Conservation (phyloP, 1,139 yeast genomes). For the Kurtzmaniella quercitrusa region DNA sequence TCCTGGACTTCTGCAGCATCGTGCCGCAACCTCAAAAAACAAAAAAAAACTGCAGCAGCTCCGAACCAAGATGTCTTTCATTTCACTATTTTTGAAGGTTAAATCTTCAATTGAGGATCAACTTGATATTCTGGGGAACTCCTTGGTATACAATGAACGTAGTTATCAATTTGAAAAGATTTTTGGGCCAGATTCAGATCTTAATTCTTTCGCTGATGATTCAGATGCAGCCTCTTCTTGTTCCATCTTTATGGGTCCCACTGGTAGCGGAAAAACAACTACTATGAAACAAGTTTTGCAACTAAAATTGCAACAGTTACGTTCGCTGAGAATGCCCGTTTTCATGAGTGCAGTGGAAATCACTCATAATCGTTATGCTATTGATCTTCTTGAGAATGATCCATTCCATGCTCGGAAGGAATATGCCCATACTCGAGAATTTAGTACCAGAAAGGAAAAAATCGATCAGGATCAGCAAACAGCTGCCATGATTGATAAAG, state of each 20-base stretch:
- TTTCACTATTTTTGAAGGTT: conserved; percentile 24
- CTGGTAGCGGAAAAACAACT: conserved; percentile 34
- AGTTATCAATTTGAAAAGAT: conserved; percentile 21
- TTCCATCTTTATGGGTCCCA: conserved; percentile 30
- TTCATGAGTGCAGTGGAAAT: conserved; percentile 28
- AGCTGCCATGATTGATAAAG: conserved; percentile 11
- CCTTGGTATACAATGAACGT: conserved; percentile 19
- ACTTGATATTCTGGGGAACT: conserved; percentile 10
- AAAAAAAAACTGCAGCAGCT: neutral
- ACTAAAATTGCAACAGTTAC: conserved; percentile 8
- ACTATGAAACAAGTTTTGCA: conserved; percentile 17
- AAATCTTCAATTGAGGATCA: conserved; percentile 14
- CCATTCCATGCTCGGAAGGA: conserved; percentile 3
- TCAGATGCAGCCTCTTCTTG: conserved; percentile 11
- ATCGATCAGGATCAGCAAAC: conserved; percentile 4
- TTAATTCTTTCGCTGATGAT: conserved; percentile 11
- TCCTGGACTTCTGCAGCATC: neutral
- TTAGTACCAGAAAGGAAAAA: conserved; percentile 4
- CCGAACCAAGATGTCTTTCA: conserved; percentile 8
- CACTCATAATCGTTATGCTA: conserved; percentile 21
- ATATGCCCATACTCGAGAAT: conserved; percentile 4
- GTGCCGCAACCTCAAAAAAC: neutral
- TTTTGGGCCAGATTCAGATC: conserved; percentile 11
- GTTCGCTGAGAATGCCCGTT: conserved; percentile 8
- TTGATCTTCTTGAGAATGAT: conserved; percentile 22